Base-by-base conservation (phyloP, 208 protist species). In the Acanthamoeba royreba region DNA sequence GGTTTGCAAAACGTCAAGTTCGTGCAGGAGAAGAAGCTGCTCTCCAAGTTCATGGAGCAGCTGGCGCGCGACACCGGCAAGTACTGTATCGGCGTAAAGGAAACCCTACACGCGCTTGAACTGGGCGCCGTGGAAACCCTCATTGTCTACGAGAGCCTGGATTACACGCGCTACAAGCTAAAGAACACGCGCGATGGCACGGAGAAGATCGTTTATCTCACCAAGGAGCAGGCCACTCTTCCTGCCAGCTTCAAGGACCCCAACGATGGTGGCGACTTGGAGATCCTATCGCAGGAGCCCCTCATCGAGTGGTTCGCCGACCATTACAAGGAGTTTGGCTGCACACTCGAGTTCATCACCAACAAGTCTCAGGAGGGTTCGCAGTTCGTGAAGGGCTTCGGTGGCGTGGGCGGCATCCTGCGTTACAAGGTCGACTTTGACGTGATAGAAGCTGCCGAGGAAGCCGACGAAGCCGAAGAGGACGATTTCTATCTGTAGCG, bases 21-120 rank as follows among this genome's bases (percentile, higher is more conserved):
- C 61, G 97, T 99, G 74, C 97, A 99, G 96, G 99, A 99, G 97
- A 99, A 99, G 97, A 99, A 99, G 96, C 95, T 99, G 47, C 97
- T 99, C 86, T 96, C 98, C 61, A 96, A 95, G 45, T 99, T 99
- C 97, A 99, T 99, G 94, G 99, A 99, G 52, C 97, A 99, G 81
- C 99, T 99, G 93, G 97, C 99, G 11, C 97, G 98, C 86, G 99
- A 99, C 94, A 99, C 99, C 53, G 98, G 99, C 94, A 98, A 99
- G 95, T 99, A 99, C 94, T 99, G 99, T 96, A 99, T 99, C 95
- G 99, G 99, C 83, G 97, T 99, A 4, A 95, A 97, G 25, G 99
- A 99, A 94, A 99, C 99, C 0, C 96, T 99, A 17, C 90, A 97
- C 28, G 99, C 97, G 66, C 96, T 99, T 8, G 99, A 99, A 92